These are phyloP conservation scores for Crithidia acanthocephali DNA, from an alignment of 208 protist species.

Conservation along the genomic window DNA sequence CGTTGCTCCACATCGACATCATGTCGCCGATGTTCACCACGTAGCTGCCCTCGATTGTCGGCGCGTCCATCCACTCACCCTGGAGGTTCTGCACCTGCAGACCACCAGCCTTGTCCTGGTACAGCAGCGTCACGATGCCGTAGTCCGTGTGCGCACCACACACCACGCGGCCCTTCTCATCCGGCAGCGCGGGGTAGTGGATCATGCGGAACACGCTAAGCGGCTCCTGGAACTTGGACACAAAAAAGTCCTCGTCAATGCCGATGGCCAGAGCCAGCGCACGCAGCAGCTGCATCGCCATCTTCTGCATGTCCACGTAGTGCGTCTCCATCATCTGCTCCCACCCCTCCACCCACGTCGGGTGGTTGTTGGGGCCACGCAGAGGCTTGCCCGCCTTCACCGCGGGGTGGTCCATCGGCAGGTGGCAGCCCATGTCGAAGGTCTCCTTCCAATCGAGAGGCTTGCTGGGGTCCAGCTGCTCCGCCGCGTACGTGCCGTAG, in stretches of 20 bases:
- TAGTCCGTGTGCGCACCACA: conserved; percentile 85
- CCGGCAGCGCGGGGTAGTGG: conserved; percentile 66
- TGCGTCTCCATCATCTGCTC: conserved; percentile 60
- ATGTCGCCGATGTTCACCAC: conserved; percentile 92
- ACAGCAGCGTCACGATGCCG: conserved; percentile 81
- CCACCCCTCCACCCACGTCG: conserved; percentile 53
- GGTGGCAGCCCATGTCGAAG: conserved; percentile 72
- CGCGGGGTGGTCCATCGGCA: conserved; percentile 55
- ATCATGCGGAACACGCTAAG: conserved; percentile 82
- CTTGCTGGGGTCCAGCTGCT: conserved; percentile 58
- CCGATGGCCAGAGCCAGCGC: conserved; percentile 64
- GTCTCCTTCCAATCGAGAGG: conserved; percentile 74
- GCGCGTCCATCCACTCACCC: conserved; percentile 72
- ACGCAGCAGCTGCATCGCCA: conserved; percentile 60
- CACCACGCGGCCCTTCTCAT: conserved; percentile 50
- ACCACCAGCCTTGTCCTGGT: conserved; percentile 64
- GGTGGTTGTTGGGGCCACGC: conserved; percentile 70
- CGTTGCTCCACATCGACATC: conserved; percentile 87
- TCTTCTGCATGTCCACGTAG: conserved; percentile 61
- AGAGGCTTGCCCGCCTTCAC: conserved; percentile 65
- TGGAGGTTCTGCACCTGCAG: conserved; percentile 64
- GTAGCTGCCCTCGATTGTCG: conserved; percentile 60
- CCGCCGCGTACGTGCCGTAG: conserved; percentile 54
- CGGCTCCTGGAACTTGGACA: conserved; percentile 63
- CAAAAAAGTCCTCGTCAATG: conserved; percentile 59